Evolutionary conservation across 2,329 filamentous ascomycete species (phyloP), one percentile per base, ranked within the genome.

Genomic region (Leptodontidium sp.): DNA sequence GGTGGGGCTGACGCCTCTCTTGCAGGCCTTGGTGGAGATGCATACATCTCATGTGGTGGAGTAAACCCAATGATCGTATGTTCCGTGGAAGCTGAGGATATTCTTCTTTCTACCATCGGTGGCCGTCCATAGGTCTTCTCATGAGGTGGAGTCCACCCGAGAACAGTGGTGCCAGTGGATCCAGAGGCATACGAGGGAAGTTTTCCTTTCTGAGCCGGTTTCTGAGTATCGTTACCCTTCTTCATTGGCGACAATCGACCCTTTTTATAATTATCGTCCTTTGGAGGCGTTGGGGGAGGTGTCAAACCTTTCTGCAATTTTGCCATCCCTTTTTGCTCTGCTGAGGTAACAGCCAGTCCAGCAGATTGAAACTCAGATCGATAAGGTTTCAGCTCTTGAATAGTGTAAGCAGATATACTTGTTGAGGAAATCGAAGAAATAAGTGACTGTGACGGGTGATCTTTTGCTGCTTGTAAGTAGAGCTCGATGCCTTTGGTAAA

Each of bases 321-420:
- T 7, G 64, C 61, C n/a, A 69, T 66, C 32, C 67, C 52, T 24
- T 61, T 67, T 76, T 82, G 83, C 72, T 83, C 86, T 68, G 71
- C 80, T 70, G 87, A 87, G 12, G 87, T 88, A 1, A 89, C 83
- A 1, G 86, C 86, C 61, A 89, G 80, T 1, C 86, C 86, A 65
- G 84, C 86, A 67, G 82, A 81, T 66, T 79, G 79, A 70, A 89
- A 88, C 69, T 89, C 82, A 4, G 82, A 79, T 58, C 81, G 83
- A 73, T 84, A 89, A 1, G 86, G 86, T 32, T 87, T 75, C 2
- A 89, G 78, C 38, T 84, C 85, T 32, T 83, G 81, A 21, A 89
- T 80, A 1, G 87, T 88, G 68, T 83, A 81, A 4, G 70, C 57
- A 83, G 78, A 52, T 82, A 87, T 61, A 15, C 68, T 73, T 12